A percentile compares a stretch with the other conserved stretches of the same genome.
Conservation (phyloP, 2,329 filamentous ascomycete species). For the Colletotrichum lentis region DNA sequence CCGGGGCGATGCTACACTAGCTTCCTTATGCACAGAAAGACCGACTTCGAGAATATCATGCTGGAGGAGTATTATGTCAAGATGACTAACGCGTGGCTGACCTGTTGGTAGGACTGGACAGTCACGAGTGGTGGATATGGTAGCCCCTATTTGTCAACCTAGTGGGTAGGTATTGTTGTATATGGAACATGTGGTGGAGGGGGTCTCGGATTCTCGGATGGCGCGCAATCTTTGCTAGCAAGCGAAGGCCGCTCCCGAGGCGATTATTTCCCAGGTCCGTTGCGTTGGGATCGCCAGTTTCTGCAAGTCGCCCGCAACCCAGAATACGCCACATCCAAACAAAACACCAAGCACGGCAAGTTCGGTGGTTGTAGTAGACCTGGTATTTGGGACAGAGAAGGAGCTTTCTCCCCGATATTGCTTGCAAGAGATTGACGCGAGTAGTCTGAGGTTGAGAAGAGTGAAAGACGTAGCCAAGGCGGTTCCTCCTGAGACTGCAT, state of each 20-base stretch:
- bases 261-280: neutral
- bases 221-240: conserved; percentile 1
- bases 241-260: neutral
- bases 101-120: conserved; percentile 3
- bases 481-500: too few species aligned
- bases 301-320: neutral
- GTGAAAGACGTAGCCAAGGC: too few species aligned
- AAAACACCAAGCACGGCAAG: neutral
- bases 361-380: neutral
- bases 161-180: conserved; percentile 1
- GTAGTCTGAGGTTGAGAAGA: neutral
- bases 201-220: conserved; percentile 10
- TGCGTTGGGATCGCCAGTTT: neutral
- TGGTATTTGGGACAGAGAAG: neutral
- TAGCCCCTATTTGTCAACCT: neutral
- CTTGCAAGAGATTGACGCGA: neutral
- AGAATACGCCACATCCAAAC: neutral
- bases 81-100: neutral
- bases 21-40: conserved; percentile 18
- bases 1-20: conserved; percentile 5
- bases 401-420: too few species aligned
- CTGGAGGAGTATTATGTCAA: conserved; percentile 11
- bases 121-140: neutral
- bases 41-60: conserved; percentile 24
- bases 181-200: neutral